Percentiles rank a stretch among this genome's conserved stretches.
Evolutionary conservation across 139 green algal genomes (phyloP).

Genomic region (Eudorina sp.): DNA sequence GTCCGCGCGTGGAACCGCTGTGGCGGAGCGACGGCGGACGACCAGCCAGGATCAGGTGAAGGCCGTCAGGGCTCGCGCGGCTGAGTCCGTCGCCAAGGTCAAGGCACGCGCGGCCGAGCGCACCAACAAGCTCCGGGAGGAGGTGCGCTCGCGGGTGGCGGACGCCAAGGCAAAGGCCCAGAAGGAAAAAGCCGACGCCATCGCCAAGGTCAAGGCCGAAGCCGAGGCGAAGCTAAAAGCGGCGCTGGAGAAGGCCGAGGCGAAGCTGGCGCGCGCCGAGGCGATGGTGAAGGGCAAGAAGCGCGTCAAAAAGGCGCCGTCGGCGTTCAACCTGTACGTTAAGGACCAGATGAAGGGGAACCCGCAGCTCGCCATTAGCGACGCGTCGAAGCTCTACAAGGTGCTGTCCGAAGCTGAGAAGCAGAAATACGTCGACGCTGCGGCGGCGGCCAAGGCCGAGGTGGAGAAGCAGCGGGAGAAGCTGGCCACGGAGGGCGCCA

Average conservation of each 20-base stretch:
- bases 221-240: neutral
- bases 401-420: neutral
- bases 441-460: neutral
- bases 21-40: neutral
- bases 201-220: slow-evolving; percentile 6
- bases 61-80: neutral
- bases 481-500: neutral
- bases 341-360: neutral
- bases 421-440: neutral
- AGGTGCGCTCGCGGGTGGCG: neutral
- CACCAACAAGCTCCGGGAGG: neutral
- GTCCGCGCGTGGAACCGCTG: neutral
- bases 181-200: neutral
- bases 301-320: neutral
- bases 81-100: neutral
- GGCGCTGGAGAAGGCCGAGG: neutral
- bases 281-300: neutral
- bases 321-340: neutral
- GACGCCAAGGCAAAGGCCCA: neutral
- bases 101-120: neutral
- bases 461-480: neutral
- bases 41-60: neutral
- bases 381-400: neutral
- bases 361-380: neutral
- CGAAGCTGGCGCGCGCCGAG: neutral